Evolutionary conservation across 1,284 basidiomycete species (phyloP), one percentile per base, ranked within the genome.

Genomic region (Trichosporon inkin): DNA sequence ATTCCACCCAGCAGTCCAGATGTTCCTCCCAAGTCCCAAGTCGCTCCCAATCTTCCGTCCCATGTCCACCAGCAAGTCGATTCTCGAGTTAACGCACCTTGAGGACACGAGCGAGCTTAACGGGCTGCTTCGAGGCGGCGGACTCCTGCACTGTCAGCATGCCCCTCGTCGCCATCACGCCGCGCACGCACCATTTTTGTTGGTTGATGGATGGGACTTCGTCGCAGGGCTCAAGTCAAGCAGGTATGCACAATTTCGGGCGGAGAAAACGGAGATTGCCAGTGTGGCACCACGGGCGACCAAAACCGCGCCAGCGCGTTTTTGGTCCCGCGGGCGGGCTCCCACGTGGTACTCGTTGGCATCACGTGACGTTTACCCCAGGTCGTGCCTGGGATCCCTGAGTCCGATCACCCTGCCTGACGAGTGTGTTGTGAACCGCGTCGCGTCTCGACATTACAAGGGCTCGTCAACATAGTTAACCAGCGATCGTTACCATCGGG

Each of bases 51-150:
- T 17, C 34, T 13, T 32, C 24, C 51, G 2, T 28, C 22, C 6
- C 51, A 4, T 14, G 36, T 24, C 49, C 37, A 40, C 19, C 24
- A 20, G n/a, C 44, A 34, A 10, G 22, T 54, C 57, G 57, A 49
- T 38, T 49, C 28, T 49, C 44, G 44, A 28, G 32, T 10, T 11
- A 54, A 64, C 63, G 55, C 60, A 64, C 63, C 63, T 64, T 95
- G 83, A 90, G 87, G 71, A 97, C 93, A 83, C 89, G 91, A 69
- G 92, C 93, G 78, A 96, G 90, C 81, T 95, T 95, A 78, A 94
- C 92, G 74, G 89, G 87, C 67, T 85, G 93, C 80, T 88, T 85
- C 61, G 68, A 61, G 55, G 72, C 70, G 72, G 88, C 84, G 78
- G 90, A 87, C 88, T 89, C 60, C 65, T 62, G 61, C 49, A 39